Evolutionary conservation across 768 basidiomycete genomes (phyloP).

Genomic region (Tricholoma saponaceum): DNA sequence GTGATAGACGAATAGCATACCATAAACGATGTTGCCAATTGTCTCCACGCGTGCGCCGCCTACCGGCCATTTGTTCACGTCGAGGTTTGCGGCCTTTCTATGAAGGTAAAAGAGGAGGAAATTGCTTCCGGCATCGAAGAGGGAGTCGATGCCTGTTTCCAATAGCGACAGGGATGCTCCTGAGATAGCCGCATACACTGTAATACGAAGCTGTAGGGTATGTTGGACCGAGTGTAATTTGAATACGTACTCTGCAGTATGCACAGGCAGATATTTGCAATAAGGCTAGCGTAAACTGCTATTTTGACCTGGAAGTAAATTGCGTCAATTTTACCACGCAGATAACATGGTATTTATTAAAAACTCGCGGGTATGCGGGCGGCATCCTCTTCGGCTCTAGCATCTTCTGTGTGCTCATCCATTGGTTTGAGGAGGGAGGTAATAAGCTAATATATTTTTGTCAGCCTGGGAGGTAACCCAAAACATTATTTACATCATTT

Average conservation of each 20-base stretch:
- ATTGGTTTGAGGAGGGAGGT: constrained; percentile 85
- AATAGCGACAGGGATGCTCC: constrained; percentile 81
- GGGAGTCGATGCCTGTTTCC: constrained; percentile 86
- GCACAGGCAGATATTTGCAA: constrained; percentile 69
- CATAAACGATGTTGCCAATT: constrained; percentile 86
- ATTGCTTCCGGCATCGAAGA: constrained; percentile 83
- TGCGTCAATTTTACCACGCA: not conserved
- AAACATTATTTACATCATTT: constrained; percentile 52
- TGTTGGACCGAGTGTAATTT: not conserved
- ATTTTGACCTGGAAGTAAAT: constrained; percentile 64
- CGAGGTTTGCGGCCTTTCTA: constrained; percentile 63
- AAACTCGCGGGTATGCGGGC: constrained; percentile 60
- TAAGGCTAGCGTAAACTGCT: constrained; percentile 81
- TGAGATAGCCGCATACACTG: constrained; percentile 91
- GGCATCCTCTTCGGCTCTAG: constrained; percentile 61
- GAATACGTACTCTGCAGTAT: constrained; percentile 60
- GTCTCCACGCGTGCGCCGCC: constrained; percentile 89
- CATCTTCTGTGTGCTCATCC: constrained; percentile 85
- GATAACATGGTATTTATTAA: not conserved
- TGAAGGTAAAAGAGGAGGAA: constrained; percentile 79
- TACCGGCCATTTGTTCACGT: constrained; percentile 87
- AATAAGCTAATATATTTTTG: constrained; percentile 59
- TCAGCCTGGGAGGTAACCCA: not conserved
- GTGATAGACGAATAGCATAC: constrained; percentile 27
- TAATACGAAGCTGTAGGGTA: constrained; percentile 2